Percentiles rank a stretch among this genome's conserved stretches.
phyloP scores from a whole-genome alignment of 2,329 filamentous ascomycete genomes.

The Bretziella fagacearum region DNA sequence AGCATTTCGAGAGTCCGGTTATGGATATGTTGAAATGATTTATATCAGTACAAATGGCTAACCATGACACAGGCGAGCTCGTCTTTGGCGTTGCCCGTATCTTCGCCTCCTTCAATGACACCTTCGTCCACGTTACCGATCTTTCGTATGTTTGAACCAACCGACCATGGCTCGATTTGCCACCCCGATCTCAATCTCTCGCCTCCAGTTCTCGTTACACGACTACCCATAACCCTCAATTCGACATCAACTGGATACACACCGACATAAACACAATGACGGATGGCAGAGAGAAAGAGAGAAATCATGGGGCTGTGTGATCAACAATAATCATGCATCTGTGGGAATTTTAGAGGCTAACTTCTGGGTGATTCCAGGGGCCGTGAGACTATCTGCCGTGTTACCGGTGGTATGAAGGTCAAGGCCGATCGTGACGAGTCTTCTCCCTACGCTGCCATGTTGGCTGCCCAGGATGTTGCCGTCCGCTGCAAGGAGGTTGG shows the following conservation, averaged over 20 bases:
- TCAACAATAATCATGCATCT: neutral
- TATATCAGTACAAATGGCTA: slow-evolving; percentile 14
- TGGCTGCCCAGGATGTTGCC: slow-evolving; percentile 97
- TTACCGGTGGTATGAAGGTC: slow-evolving; percentile 99
- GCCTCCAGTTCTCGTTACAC: neutral
- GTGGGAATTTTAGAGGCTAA: slow-evolving; percentile 34
- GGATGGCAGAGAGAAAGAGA: neutral
- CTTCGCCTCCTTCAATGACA: slow-evolving; percentile 89
- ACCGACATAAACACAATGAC: too few species aligned
- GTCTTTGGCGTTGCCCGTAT: slow-evolving; percentile 97
- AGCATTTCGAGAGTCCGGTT: too few species aligned
- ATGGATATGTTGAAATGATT: neutral
- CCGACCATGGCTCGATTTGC: neutral
- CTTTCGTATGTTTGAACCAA: slow-evolving; percentile 49
- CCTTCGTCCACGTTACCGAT: slow-evolving; percentile 99
- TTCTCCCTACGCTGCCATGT: slow-evolving; percentile 99
- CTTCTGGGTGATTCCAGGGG: slow-evolving; percentile 63
- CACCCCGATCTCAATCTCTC: neutral
- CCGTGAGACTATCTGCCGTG: slow-evolving; percentile 99
- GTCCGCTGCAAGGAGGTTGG: slow-evolving; percentile 58
- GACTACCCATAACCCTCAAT: neutral
- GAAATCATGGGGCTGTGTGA: neutral
- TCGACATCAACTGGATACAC: neutral
- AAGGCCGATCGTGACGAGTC: slow-evolving; percentile 99
- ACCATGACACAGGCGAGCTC: slow-evolving; percentile 54